Base-by-base conservation (phyloP, 192 early-diverging fungal species). In the Phlyctochytrium planicorne region DNA sequence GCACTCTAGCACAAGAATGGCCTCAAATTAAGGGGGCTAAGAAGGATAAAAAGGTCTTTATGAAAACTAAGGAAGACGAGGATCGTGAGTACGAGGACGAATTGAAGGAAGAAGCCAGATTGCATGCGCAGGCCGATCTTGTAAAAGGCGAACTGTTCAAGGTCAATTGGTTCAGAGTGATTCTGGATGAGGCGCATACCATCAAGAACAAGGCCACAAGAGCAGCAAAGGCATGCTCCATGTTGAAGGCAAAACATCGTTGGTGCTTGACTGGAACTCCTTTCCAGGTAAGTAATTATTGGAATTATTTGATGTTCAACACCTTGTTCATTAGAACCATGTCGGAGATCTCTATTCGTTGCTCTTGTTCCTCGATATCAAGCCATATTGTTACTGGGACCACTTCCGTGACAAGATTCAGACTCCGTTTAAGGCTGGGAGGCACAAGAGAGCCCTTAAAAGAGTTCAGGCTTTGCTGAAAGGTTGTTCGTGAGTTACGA, bases 381-480 rank as follows among this genome's bases (percentile, higher is more conserved):
- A 47, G 66, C 75, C 75, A 12, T 77, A 73, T 60, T 70, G 71
- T 40, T 36, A 69, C 3, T 74, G 72, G 78, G 50, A 37, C 36
- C 36, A 59, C 30, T 52, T 80, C 89, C 70, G 76, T 72, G 34
- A 62, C 71, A 33, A 80, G 50, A 82, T 90, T 56, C 71, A 77
- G 2, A 52, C 65, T 2, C 87, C 82, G 60, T 80, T 75, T 68
- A 78, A 47, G 50, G 52, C 31, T 31, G 75, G 64, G 4, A 75
- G 25, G 14, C 59, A 63, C 17, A 63, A 74, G 35, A 59, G 67
- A 23, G 83, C 78, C 0, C 75, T 90, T 69, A 69, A 83, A 59
- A 67, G 87, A 16, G 70, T 90, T 2, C 84, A 88, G 52, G 81
- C 76, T 10, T 66, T 92, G 1, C 66, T 94, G 16, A 78, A 78